Evolutionary conservation across 805 yeast genomes (phyloP), one percentile per base, ranked within the genome.

Genomic region (Starmerella floris): DNA sequence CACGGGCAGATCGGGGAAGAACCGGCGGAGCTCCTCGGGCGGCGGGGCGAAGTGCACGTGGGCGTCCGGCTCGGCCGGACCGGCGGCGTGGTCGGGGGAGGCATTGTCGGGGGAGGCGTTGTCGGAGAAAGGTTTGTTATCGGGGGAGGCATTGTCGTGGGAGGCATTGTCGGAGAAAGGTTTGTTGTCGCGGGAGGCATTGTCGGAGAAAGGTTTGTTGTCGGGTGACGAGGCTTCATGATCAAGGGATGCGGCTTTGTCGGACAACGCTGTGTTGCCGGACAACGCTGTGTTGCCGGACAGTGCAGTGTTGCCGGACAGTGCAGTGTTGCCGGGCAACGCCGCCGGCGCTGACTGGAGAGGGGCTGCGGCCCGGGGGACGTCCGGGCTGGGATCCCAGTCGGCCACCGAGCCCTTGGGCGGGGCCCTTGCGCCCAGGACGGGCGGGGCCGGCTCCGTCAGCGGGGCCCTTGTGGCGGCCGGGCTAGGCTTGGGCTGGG

Each of bases 1-100:
- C 37, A 68, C 75, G 2, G 95, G 95, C 39, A 91, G 65, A 51
- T 85, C 88, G 1, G 99, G 96, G 62, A 77, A 91, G 62, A 75
- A 88, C 56, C 81, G 82, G 22, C 76, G 80, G 40, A 91, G 63
- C 55, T 84, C 79, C 23, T 77, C 77, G 51, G 82, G 80, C 39
- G 69, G 73, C 1, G 81, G 73, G 51, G 33, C 71, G 64, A 48
- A 66, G 59, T 36, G 69, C 63, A 49, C 67, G 68, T 8, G 10
- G 5, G 36, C 5, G 21, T 21, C 26, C 20, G 22, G 22, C n/a
- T 13, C n/a, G n/a, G n/a, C n/a, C n/a, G n/a, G n/a, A n/a, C n/a
- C n/a, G n/a, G n/a, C n/a, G n/a, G n/a, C n/a, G n/a, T n/a, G n/a
- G n/a, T n/a, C n/a, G n/a, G n/a, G n/a, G n/a, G n/a, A n/a, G n/a